Evolutionary conservation across 257 asterid species (phyloP), one percentile per base, ranked within the genome.

Genomic region (Forsythia viridissima): DNA sequence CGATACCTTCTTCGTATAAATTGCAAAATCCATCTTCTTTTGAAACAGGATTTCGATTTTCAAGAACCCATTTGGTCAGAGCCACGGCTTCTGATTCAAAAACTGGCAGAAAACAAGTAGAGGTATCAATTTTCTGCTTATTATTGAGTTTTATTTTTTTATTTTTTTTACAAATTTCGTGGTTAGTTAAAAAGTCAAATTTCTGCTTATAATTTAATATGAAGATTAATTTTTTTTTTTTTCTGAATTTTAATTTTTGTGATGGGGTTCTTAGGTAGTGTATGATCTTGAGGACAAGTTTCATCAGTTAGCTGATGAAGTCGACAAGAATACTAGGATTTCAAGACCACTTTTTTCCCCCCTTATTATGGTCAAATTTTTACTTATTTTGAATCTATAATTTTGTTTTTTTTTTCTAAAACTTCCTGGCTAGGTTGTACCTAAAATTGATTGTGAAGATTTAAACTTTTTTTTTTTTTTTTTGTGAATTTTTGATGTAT

Each of bases 261-360:
- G 16, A 52, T 9, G 71, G 82, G 69, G 71, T 44, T 42, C 36
- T 70, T 85, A 88, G 97, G 84, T 88, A 70, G 86, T 80, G 70
- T 90, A 90, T 82, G 88, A 87, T 82, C 87, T 83, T 82, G 93
- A 90, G 82, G 92, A 86, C 20, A 91, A 77, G 59, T 82, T 90
- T 7, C 88, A 88, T 77, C 87, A 85, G 75, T 79, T 92, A 71
- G 97, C 97, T 73, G 96, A 90, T 90, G 92, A 90, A 85, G 95
- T 92, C 88, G 98, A 92, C 86, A 77, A 75, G 82, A 86, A 89
- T 52, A 91, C 91, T 82, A 96, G 96, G 66, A 80, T 90, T 83
- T 80, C 92, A 84, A 88, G 97, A 20, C 59, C 7, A n/a, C 4
- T 5, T 57, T 57, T 18, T 24, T 24, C 24, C 24, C 24, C 24